Conservation (phyloP, 345 rosid genomes). For the Clarkia xantiana region DNA sequence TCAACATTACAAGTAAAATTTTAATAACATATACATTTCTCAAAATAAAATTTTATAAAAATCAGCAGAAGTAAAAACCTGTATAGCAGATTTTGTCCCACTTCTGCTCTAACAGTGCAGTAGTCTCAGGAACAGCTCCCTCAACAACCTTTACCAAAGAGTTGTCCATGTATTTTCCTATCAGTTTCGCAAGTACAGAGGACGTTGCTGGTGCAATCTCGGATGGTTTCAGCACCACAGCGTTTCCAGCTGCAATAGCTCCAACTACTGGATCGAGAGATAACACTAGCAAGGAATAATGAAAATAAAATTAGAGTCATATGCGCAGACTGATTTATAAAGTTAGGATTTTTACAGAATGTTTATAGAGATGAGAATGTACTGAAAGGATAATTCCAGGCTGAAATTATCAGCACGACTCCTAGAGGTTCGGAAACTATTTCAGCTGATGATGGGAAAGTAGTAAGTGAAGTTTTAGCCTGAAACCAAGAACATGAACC, state of each 20-base stretch:
- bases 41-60: neutral
- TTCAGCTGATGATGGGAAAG: slow-evolving; percentile 90
- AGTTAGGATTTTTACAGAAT: neutral
- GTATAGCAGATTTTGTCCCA: slow-evolving; percentile 98
- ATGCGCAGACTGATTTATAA: neutral
- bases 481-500: slow-evolving; percentile 15
- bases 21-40: neutral
- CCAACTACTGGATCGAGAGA: slow-evolving; percentile 89
- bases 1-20: neutral
- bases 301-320: neutral
- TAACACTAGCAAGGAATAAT: slow-evolving; percentile 34
- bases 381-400: slow-evolving; percentile 95
- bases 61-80: slow-evolving; percentile 27
- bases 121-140: slow-evolving; percentile 66
- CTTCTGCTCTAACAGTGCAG: slow-evolving; percentile 72
- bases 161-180: slow-evolving; percentile 51
- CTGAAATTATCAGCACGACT: slow-evolving; percentile 74
- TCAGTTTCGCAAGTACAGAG: slow-evolving; percentile 45
- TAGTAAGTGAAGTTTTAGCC: slow-evolving; percentile 68
- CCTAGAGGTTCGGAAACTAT: slow-evolving; percentile 88
- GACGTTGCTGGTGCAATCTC: slow-evolving; percentile 77
- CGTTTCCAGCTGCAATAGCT: slow-evolving; percentile 93
- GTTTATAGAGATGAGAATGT: slow-evolving; percentile 15
- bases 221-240: slow-evolving; percentile 83
- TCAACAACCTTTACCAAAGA: slow-evolving; percentile 66